These are phyloP conservation scores for Mitragyna speciosa DNA, from an alignment of 257 asterid genomes.

Conservation along the genomic window DNA sequence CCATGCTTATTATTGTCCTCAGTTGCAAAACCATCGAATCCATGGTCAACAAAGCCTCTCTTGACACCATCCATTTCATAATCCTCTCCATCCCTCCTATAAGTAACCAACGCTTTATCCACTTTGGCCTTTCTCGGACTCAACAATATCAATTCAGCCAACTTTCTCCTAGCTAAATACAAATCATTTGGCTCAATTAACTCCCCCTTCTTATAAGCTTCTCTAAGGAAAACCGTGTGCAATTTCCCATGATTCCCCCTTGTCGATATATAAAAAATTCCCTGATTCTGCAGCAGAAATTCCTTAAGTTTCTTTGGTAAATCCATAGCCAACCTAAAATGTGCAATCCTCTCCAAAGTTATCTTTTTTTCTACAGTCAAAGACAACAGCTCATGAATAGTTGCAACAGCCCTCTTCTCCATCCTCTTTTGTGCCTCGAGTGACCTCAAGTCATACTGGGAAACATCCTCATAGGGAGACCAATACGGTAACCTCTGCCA, in stretches of 20 bases:
- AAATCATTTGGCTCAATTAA: conserved; percentile 66
- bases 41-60: conserved; percentile 27
- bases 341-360: conserved; percentile 76
- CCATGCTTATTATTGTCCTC: conserved; percentile 18
- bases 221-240: conserved; percentile 87
- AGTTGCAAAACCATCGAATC: conserved; percentile 19
- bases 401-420: conserved; percentile 91
- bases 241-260: conserved; percentile 80
- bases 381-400: conserved; percentile 66
- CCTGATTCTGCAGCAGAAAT: conserved; percentile 84
- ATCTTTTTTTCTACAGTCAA: conserved; percentile 78
- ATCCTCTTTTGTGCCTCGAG: conserved; percentile 84
- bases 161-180: conserved; percentile 78
- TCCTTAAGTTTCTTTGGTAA: conserved; percentile 87
- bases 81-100: conserved; percentile 42
- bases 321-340: conserved; percentile 72
- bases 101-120: conserved; percentile 46
- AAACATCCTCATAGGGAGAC: conserved; percentile 82
- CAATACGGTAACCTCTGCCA: conserved; percentile 97
- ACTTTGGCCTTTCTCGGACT: conserved; percentile 71
- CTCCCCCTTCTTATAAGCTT: conserved; percentile 83
- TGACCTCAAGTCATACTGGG: conserved; percentile 76
- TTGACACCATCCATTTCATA: conserved; percentile 31
- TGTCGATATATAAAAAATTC: conserved; percentile 77
- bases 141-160: conserved; percentile 58